Percentiles rank a stretch among this genome's conserved stretches.
Evolutionary conservation across 441 rosid species (phyloP).

Genomic region (Jatropha multifida): DNA sequence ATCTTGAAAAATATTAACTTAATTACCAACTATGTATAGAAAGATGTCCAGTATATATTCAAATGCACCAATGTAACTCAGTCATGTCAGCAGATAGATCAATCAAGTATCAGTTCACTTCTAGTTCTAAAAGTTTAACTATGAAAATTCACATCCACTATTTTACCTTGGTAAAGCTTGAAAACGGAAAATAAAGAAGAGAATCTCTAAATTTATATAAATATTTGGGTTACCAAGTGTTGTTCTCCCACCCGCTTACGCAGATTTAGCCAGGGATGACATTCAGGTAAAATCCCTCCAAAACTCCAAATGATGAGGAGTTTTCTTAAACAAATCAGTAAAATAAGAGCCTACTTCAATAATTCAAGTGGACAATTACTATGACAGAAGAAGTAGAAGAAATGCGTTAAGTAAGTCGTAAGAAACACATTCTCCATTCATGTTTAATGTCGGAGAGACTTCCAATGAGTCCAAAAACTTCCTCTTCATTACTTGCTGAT

Average conservation of each 20-base stretch:
- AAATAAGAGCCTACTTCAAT: constrained; percentile 8
- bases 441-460: constrained; percentile 62
- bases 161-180: background rate
- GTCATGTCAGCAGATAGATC: background rate
- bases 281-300: too few species aligned
- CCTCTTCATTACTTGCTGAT: constrained; percentile 39
- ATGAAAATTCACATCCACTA: background rate
- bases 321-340: background rate
- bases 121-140: background rate
- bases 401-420: constrained; percentile 8
- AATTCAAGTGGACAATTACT: constrained; percentile 24
- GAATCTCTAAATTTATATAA: too few species aligned
- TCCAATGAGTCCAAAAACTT: constrained; percentile 57
- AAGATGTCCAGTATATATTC: background rate
- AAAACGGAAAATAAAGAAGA: too few species aligned
- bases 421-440: constrained; percentile 47
- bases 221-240: too few species aligned
- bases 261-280: too few species aligned
- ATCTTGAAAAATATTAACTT: background rate
- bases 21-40: background rate
- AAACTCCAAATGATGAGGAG: too few species aligned
- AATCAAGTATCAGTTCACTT: background rate
- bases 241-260: too few species aligned
- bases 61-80: background rate
- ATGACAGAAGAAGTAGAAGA: constrained; percentile 22